phyloP scores from a whole-genome alignment of 2,329 filamentous ascomycete species.

The Pseudogymnoascus sp. region DNA sequence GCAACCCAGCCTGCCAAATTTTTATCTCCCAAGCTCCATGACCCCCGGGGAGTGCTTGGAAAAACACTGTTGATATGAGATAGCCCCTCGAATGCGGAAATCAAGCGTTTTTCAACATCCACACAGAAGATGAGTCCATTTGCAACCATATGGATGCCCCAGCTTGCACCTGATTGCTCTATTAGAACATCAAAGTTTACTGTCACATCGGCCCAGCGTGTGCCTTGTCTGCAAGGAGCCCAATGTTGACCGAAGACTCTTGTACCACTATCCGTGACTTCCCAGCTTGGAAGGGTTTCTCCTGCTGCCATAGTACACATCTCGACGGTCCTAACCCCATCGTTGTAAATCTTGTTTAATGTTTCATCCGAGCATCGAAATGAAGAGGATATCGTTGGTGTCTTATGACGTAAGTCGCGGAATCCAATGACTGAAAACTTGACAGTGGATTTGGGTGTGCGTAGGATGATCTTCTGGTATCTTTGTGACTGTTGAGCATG shows the following conservation, averaged over 20 bases:
- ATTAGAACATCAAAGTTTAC: constrained; percentile 18
- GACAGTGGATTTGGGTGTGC: constrained; percentile 17
- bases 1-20: constrained; percentile 14
- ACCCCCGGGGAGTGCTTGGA: constrained; percentile 14
- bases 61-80: constrained; percentile 18
- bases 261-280: constrained; percentile 18
- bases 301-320: constrained; percentile 20
- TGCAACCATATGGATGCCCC: constrained; percentile 21
- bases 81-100: constrained; percentile 18
- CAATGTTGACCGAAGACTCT: constrained; percentile 19
- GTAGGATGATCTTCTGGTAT: constrained; percentile 20
- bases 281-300: constrained; percentile 19
- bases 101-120: constrained; percentile 13
- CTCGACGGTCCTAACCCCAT: constrained; percentile 19
- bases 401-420: constrained; percentile 12
- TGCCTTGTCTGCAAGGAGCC: constrained; percentile 21
- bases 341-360: constrained; percentile 21
- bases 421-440: constrained; percentile 18
- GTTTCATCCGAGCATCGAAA: constrained; percentile 19
- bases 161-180: constrained; percentile 18
- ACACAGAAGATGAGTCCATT: constrained; percentile 20
- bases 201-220: constrained; percentile 16
- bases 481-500: constrained; percentile 19
- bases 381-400: constrained; percentile 11
- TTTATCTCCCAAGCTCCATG: constrained; percentile 14